Evolutionary conservation across 2,329 filamentous ascomycete species (phyloP).

Genomic region (Ceratocystis destructans): DNA sequence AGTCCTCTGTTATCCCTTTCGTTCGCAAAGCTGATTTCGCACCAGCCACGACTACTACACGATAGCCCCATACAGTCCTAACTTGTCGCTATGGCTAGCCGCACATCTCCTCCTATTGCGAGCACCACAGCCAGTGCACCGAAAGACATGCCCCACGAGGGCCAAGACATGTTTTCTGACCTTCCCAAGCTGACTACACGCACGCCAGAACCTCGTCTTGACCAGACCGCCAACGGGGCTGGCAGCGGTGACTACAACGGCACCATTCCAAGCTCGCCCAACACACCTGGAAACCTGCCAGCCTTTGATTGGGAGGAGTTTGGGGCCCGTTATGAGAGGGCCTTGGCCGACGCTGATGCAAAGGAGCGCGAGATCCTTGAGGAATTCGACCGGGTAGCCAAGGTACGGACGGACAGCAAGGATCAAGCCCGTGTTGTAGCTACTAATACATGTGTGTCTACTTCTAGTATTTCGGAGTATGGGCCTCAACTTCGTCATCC

Average conservation of each 20-base stretch:
- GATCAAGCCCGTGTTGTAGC: background rate
- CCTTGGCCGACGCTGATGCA: conserved; percentile 47
- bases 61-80: background rate
- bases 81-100: background rate
- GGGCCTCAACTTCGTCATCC: conserved; percentile 57
- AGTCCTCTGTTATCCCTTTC: no score
- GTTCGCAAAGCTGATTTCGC: no score
- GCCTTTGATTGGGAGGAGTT: conserved; percentile 69
- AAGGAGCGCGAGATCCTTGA: conserved; percentile 52
- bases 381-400: conserved; percentile 54
- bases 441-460: background rate
- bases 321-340: conserved; percentile 51
- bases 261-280: conserved; percentile 26
- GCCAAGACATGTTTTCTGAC: conserved; percentile 12
- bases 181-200: conserved; percentile 9
- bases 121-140: background rate
- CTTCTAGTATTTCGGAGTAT: conserved; percentile 59
- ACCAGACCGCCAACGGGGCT: background rate
- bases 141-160: background rate
- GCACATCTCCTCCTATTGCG: background rate
- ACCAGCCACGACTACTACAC: background rate
- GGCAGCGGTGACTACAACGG: background rate
- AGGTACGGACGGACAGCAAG: conserved; percentile 34
- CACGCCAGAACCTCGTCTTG: conserved; percentile 18
- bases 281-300: conserved; percentile 29